Evolutionary conservation across 106 monocot genomes (phyloP).

Genomic region (Dioscorea alata): DNA sequence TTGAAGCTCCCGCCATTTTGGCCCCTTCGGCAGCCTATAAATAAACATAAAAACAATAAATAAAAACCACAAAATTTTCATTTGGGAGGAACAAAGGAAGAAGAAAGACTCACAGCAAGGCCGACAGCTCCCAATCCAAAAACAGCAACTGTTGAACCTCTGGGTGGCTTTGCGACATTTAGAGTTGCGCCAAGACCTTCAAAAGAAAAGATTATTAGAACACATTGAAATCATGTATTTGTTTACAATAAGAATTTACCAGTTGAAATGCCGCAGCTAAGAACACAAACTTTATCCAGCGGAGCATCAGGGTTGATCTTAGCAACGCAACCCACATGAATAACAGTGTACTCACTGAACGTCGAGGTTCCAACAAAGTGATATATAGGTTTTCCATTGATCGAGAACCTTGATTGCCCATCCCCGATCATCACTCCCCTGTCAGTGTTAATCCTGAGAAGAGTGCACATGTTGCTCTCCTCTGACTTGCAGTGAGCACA

Average conservation of each 20-base stretch:
- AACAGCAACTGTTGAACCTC: conserved; percentile 9
- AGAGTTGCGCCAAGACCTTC: conserved; percentile 13
- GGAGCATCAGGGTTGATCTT: conserved; percentile 10
- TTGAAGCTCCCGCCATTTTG: too few species aligned
- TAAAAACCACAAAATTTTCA: too few species aligned
- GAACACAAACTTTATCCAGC: conserved; percentile 9
- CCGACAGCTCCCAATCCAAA: conserved; percentile 13
- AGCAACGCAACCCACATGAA: conserved; percentile 6
- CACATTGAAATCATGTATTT: not conserved
- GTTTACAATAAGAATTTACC: not conserved
- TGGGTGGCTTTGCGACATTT: conserved; percentile 9
- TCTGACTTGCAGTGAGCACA: conserved; percentile 14
- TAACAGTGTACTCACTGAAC: conserved; percentile 13
- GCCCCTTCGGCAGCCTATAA: too few species aligned
- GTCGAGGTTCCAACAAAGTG: conserved; percentile 15
- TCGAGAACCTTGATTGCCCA: conserved; percentile 8
- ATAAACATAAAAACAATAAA: too few species aligned
- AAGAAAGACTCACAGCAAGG: conserved; percentile 8
- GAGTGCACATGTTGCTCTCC: conserved; percentile 13
- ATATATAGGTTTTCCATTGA: conserved; percentile 7
- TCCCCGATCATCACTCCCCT: conserved; percentile 9
- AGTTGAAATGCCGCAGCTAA: conserved; percentile 10
- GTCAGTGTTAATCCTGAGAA: conserved; percentile 14
- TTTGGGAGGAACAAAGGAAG: too few species aligned
- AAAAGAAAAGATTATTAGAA: not conserved